Percentiles rank a stretch among this genome's conserved stretches.
Conservation (phyloP, 768 basidiomycete species). For the Boletus rufocinnamomeus region DNA sequence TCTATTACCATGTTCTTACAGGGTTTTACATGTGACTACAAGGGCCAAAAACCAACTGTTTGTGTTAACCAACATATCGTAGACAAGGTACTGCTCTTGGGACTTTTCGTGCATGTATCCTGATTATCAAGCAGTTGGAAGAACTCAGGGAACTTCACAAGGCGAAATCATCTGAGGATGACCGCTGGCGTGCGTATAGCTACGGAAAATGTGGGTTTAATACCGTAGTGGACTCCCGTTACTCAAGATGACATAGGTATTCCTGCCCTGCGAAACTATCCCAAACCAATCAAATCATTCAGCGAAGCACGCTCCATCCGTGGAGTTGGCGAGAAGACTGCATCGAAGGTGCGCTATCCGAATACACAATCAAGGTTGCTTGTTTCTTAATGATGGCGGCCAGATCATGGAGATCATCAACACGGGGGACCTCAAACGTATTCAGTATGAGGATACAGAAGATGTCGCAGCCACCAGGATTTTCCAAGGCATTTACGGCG, state of each 20-base stretch:
- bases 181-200: conserved; percentile 65
- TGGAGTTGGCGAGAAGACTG: conserved; percentile 76
- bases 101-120: background rate
- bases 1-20: conserved; percentile 25
- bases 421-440: conserved; percentile 70
- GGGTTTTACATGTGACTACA: conserved; percentile 70
- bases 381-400: background rate
- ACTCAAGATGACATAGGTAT: conserved; percentile 48
- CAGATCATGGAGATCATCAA: conserved; percentile 82
- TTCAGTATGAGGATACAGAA: conserved; percentile 65
- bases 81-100: conserved; percentile 54
- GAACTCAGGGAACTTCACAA: conserved; percentile 68
- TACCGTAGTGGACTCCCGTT: background rate
- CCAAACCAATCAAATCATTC: conserved; percentile 56
- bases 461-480: conserved; percentile 55
- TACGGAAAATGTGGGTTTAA: conserved; percentile 62
- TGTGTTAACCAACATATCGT: conserved; percentile 74
- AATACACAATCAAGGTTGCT: background rate
- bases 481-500: conserved; percentile 85
- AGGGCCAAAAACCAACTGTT: conserved; percentile 33
- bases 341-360: conserved; percentile 55
- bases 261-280: conserved; percentile 54
- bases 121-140: conserved; percentile 48
- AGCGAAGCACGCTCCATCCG: conserved; percentile 60
- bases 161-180: conserved; percentile 57